Conservation (phyloP, 441 rosid genomes). For the Pelargonium exstipulatum region DNA sequence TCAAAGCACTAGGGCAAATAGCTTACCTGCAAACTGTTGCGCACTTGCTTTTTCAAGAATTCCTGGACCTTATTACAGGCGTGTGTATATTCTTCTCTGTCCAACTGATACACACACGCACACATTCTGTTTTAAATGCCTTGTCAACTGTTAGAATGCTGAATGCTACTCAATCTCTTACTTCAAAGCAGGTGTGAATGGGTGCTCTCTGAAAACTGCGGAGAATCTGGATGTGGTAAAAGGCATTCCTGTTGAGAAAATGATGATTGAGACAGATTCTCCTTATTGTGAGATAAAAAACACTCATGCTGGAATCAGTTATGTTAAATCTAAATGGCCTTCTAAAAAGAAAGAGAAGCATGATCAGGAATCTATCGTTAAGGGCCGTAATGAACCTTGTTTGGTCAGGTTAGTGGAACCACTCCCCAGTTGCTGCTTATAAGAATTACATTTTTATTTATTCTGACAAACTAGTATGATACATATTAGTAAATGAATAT, state of each 20-base stretch:
- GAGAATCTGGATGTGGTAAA: slow-evolving; percentile 78
- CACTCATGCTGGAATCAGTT: slow-evolving; percentile 69
- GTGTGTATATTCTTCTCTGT: neutral
- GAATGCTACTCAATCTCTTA: neutral
- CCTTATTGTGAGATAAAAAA: slow-evolving; percentile 88
- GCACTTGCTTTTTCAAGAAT: neutral
- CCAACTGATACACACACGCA: neutral
- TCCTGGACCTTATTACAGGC: neutral
- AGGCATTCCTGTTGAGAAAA: slow-evolving; percentile 68
- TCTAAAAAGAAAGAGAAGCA: slow-evolving; percentile 93
- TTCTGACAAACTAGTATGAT: neutral
- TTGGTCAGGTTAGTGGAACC: slow-evolving; percentile 60
- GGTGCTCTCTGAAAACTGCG: slow-evolving; percentile 78
- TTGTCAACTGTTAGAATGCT: neutral
- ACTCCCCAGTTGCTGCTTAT: neutral
- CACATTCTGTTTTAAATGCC: neutral
- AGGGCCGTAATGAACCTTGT: slow-evolving; percentile 96
- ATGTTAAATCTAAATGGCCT: slow-evolving; percentile 66
- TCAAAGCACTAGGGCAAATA: neutral
- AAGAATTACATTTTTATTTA: neutral
- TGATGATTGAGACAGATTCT: slow-evolving; percentile 98
- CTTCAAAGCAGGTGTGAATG: slow-evolving; percentile 61
- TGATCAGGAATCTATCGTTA: slow-evolving; percentile 60
- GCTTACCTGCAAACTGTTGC: neutral
- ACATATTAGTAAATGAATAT: neutral